Base-by-base conservation (phyloP, 192 early-diverging fungal genomes). In the Coemansia erecta region DNA sequence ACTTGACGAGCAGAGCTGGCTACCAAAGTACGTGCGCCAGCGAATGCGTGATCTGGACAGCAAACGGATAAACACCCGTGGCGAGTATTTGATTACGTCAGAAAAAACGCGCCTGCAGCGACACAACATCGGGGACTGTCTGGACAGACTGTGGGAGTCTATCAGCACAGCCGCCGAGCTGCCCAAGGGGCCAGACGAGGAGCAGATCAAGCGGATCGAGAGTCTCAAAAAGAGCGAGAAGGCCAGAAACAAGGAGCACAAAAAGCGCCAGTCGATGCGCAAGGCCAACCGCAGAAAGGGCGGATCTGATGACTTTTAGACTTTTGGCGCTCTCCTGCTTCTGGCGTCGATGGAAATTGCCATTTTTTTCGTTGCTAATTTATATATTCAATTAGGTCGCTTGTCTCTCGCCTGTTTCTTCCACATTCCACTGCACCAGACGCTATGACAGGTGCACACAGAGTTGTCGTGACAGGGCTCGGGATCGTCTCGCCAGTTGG, bases 391-490 rank as follows among this genome's bases (percentile, higher is more conserved):
- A 26, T 26, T 26, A 4, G 26, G 26, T 42, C 7, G 41, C 41
- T n/a, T 42, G 41, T 42, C n/a, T 12, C 8, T 42, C 42, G 4
- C 11, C 4, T 5, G 4, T 43, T 43, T 43, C 42, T 43, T 4
- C 42, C 17, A 13, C 42, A 43, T 43, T 43, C 17, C 4, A 0
- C 10, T 43, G 12, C 8, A 43, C 47, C 47, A 43, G n/a, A 43
- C 41, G 17, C 15, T 26, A 70, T 77, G 68, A 28, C 64, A 15
- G 57, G 50, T 9, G 19, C 53, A 5, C 61, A 69, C 15, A 64
- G 93, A n/a, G 95, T 98, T 2, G 95, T 94, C 4, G 93, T 98
- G 12, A 98, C 95, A 17, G 95, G 95, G 5, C 82, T 98, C 6
- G 95, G 95, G 7, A 77, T 94, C 15, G 90, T 98, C 28, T 94